These are phyloP conservation scores for Malus hybrid DNA, from an alignment of 331 rosid species.

Conservation along the genomic window DNA sequence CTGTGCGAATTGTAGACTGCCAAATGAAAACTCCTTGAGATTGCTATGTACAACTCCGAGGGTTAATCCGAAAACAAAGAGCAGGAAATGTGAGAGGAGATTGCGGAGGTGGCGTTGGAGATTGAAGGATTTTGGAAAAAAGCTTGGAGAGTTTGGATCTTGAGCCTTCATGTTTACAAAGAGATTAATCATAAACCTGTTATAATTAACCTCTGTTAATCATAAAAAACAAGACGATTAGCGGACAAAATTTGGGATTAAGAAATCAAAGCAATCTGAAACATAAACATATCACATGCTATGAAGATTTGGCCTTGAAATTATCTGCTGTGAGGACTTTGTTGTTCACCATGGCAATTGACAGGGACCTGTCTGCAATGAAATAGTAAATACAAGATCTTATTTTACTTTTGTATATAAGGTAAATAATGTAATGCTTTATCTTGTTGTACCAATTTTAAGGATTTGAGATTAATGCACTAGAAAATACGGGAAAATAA, in stretches of 20 bases:
- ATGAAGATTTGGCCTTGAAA: not conserved
- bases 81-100: slow-evolving; percentile 30
- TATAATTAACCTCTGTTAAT: too few species aligned
- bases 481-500: too few species aligned
- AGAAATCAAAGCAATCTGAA: not conserved
- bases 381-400: not conserved
- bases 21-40: slow-evolving; percentile 27
- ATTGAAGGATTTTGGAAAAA: slow-evolving; percentile 33
- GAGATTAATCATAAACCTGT: not conserved
- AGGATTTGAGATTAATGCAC: too few species aligned
- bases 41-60: slow-evolving; percentile 47
- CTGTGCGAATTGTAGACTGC: slow-evolving; percentile 24
- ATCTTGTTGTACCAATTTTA: too few species aligned
- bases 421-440: not conserved
- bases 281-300: not conserved
- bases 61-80: slow-evolving; percentile 53
- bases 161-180: not conserved
- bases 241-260: too few species aligned
- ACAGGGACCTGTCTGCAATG: not conserved
- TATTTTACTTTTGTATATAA: not conserved
- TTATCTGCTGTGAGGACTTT: not conserved
- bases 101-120: slow-evolving; percentile 24
- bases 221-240: too few species aligned
- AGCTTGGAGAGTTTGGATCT: slow-evolving; percentile 1
- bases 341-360: not conserved